These are phyloP conservation scores for Nitzschia sp. DNA, from an alignment of 108 stramenopile species.

Conservation along the genomic window DNA sequence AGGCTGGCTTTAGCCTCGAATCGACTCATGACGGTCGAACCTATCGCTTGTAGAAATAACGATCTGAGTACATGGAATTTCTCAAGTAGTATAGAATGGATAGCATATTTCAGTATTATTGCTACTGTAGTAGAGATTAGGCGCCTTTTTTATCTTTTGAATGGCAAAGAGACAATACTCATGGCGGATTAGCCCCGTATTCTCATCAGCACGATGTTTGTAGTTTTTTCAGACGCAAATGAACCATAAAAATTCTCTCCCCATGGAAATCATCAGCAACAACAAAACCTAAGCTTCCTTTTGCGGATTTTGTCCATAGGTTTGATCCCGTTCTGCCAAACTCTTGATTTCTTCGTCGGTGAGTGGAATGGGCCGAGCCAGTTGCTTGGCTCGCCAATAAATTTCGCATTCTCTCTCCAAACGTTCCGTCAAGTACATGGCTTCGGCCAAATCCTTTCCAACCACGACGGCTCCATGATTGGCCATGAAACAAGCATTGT, in stretches of 20 bases:
- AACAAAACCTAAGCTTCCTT: not conserved
- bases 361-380: conserved; percentile 22
- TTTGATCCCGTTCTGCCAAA: conserved; percentile 13
- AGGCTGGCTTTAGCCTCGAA: conserved; percentile 58
- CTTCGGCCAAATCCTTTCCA: conserved; percentile 21
- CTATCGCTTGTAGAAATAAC: not conserved
- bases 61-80: not conserved
- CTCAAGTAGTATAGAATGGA: no score
- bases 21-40: conserved; percentile 67
- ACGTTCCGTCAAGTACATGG: conserved; percentile 23
- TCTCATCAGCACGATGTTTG: no score
- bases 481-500: conserved; percentile 24
- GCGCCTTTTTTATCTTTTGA: no score
- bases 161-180: no score
- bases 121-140: no score
- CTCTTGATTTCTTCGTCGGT: conserved; percentile 13
- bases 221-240: no score
- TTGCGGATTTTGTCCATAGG: conserved; percentile 19
- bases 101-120: not conserved
- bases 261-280: not conserved
- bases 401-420: conserved; percentile 32
- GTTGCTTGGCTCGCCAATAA: conserved; percentile 17
- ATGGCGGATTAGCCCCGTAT: no score
- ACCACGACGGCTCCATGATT: conserved; percentile 31
- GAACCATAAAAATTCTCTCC: no score